Evolutionary conservation across 805 yeast species (phyloP), one percentile per base, ranked within the genome.

Genomic region (Candida broadrunensis): DNA sequence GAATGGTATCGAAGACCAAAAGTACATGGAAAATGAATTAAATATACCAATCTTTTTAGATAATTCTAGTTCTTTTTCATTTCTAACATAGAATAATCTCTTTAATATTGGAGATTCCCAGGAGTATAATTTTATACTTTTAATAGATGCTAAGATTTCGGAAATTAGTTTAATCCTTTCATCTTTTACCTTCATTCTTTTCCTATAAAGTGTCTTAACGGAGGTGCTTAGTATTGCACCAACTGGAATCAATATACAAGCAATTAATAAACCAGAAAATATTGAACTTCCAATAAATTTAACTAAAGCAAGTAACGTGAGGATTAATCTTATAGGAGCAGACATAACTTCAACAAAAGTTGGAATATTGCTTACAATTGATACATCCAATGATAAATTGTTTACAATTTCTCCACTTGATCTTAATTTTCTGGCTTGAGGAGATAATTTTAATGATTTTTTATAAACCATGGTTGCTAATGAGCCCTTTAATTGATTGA

Each of bases 141-240:
- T 67, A 27, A 67, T 62, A 7, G 70, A 55, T 38, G 51, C 53
- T 40, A 67, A 56, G 34, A 67, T 63, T 43, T 67, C 73, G 16
- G 61, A 58, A 37, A 62, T 65, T 38, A 65, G 49, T 13, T 60
- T 54, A 3, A 65, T 60, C 47, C 73, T 51, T 21, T 56, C 54
- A 41, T 67, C 73, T 47, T 57, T 65, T 36, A 52, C 50, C 38
- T 58, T 52, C 67, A 65, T 56, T 34, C 49, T 52, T 3, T 67
- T 29, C 41, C 73, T 74, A 46, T 71, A 75, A 30, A 73, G 61
- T 2, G 55, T 52, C 50, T 78, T 73, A 38, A 79, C 51, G 26
- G 62, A 61, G 46, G 63, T 67, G 14, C 80, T 72, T 3, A 80
- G 46, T 1, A 59, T 46, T 26, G 59, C 47, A 9, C 59, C 55